Conservation (phyloP, 768 basidiomycete species). For the Lentinula sp. region DNA sequence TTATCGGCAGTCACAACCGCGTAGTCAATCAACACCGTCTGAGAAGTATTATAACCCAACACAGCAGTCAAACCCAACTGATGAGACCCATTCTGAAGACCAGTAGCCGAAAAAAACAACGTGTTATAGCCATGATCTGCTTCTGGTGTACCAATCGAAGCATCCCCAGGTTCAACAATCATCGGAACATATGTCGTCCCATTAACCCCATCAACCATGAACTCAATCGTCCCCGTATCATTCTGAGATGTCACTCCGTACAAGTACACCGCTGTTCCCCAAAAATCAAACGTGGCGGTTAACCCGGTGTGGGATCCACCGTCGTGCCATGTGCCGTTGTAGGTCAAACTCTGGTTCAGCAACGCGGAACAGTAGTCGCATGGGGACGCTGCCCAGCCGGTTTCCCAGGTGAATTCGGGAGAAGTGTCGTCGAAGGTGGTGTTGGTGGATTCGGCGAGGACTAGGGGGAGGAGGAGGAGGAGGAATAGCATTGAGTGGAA, state of each 20-base stretch:
- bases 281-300: background rate
- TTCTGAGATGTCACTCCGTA: background rate
- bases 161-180: background rate
- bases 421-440: background rate
- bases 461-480: background rate
- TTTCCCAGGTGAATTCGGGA: background rate
- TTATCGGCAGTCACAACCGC: background rate
- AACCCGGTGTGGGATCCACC: background rate
- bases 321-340: slow-evolving; percentile 1
- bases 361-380: background rate
- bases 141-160: background rate
- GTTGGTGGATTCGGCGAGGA: background rate
- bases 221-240: background rate
- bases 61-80: background rate
- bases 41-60: background rate
- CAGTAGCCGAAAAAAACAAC: background rate
- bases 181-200: background rate
- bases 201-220: background rate
- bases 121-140: background rate
- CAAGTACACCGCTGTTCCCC: background rate
- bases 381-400: background rate
- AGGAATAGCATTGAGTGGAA: background rate
- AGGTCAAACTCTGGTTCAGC: background rate
- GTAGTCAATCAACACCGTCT: slow-evolving; percentile 1
- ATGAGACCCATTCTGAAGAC: background rate